Percentiles rank a stretch among this genome's conserved stretches.
These are phyloP conservation scores for Entamoeba histolytica DNA, from an alignment of 208 protist genomes.

Conservation along the genomic window DNA sequence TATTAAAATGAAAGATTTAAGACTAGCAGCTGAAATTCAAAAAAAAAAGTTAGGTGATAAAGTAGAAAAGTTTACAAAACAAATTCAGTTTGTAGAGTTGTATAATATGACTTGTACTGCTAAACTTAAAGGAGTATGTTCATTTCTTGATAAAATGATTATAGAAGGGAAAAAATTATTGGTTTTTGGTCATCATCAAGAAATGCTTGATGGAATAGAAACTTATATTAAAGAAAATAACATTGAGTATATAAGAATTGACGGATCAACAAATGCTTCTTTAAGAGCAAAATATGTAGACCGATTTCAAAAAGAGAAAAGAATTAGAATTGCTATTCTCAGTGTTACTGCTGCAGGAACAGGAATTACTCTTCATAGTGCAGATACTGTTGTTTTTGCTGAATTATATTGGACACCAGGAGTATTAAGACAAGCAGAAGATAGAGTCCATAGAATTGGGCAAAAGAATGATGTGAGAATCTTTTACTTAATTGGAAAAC, in stretches of 20 bases:
- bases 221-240: slow-evolving; percentile 41
- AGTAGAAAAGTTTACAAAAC: neutral
- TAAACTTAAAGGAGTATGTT: slow-evolving; percentile 52
- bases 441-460: slow-evolving; percentile 25
- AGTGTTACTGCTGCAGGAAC: slow-evolving; percentile 70
- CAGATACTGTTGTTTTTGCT: slow-evolving; percentile 70
- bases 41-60: neutral
- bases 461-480: slow-evolving; percentile 10
- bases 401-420: slow-evolving; percentile 86
- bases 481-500: slow-evolving; percentile 9
- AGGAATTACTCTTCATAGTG: slow-evolving; percentile 69
- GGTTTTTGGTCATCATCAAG: slow-evolving; percentile 66
- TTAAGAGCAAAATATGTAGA: neutral
- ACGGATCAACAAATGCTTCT: slow-evolving; percentile 30
- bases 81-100: neutral
- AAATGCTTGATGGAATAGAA: slow-evolving; percentile 62
- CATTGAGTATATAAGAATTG: slow-evolving; percentile 58
- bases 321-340: slow-evolving; percentile 11
- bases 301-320: slow-evolving; percentile 6
- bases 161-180: slow-evolving; percentile 57
- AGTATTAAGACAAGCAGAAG: slow-evolving; percentile 62
- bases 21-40: neutral
- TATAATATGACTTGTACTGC: neutral
- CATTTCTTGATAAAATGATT: slow-evolving; percentile 51
- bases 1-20: slow-evolving; percentile 44